These are phyloP conservation scores for Astraeus odoratus DNA, from an alignment of 768 basidiomycete species.

Conservation along the genomic window DNA sequence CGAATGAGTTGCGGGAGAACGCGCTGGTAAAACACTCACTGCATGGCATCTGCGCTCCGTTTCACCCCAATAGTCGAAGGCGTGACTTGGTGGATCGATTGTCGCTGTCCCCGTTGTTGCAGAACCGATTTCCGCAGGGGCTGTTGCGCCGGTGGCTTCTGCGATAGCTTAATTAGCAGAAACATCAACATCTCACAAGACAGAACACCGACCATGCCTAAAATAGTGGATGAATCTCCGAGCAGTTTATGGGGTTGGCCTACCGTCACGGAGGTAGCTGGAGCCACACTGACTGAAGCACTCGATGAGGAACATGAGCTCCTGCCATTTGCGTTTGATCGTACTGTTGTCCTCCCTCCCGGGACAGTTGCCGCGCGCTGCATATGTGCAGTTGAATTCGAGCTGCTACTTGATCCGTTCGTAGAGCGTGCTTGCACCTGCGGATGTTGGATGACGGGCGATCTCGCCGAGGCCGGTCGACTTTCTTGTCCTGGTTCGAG, in stretches of 20 bases:
- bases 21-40: slow-evolving; percentile 16
- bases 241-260: background rate
- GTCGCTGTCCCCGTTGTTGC: slow-evolving; percentile 7
- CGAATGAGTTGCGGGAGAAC: background rate
- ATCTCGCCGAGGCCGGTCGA: background rate
- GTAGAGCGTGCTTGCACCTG: slow-evolving; percentile 7
- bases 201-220: slow-evolving; percentile 34
- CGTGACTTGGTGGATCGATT: slow-evolving; percentile 4
- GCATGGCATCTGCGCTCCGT: slow-evolving; percentile 29
- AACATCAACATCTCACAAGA: slow-evolving; percentile 23
- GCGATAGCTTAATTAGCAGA: background rate
- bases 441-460: background rate
- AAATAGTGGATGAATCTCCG: background rate
- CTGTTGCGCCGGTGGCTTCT: slow-evolving; percentile 8
- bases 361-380: background rate
- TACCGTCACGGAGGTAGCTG: background rate
- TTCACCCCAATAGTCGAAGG: slow-evolving; percentile 19
- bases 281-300: background rate
- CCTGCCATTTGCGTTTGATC: background rate
- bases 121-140: too few species aligned
- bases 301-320: background rate
- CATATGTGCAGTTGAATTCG: background rate
- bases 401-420: background rate
- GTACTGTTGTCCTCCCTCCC: background rate
- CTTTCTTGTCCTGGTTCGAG: background rate